phyloP scores from a whole-genome alignment of 768 basidiomycete genomes.

The Lactifluus volemus region DNA sequence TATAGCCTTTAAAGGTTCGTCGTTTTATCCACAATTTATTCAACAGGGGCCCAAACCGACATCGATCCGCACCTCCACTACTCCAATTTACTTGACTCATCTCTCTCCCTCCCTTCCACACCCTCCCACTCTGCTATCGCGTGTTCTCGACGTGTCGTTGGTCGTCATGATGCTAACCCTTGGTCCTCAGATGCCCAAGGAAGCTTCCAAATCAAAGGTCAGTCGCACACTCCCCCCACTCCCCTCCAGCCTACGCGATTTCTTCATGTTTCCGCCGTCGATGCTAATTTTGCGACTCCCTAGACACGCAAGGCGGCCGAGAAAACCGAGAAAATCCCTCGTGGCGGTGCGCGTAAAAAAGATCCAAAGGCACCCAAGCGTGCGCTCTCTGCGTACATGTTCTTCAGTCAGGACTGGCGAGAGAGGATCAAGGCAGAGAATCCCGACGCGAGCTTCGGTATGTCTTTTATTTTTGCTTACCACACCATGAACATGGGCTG shows the following conservation, averaged over 20 bases:
- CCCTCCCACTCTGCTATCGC: conserved; percentile 20
- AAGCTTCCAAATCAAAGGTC: conserved; percentile 61
- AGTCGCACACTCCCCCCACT: conserved; percentile 25
- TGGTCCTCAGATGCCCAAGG: conserved; percentile 66
- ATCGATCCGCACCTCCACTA: conserved; percentile 7
- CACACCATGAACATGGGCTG: conserved; percentile 7
- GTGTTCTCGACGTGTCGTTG: conserved; percentile 34
- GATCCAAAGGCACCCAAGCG: conserved; percentile 85
- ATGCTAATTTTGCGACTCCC: conserved; percentile 13
- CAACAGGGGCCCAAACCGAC: not conserved
- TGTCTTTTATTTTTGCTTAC: conserved; percentile 20
- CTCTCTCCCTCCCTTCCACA: not conserved
- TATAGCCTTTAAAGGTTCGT: conserved; percentile 8
- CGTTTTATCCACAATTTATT: not conserved
- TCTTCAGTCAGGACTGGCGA: conserved; percentile 95
- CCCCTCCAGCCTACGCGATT: conserved; percentile 13
- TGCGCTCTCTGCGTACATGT: conserved; percentile 96
- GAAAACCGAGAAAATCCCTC: conserved; percentile 52
- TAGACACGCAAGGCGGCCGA: conserved; percentile 66
- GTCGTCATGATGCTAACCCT: conserved; percentile 28
- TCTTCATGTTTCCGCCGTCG: not conserved
- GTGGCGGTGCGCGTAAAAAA: conserved; percentile 52
- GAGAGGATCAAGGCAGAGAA: conserved; percentile 94
- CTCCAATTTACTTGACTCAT: not conserved
- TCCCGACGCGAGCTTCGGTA: conserved; percentile 90